A percentile compares a stretch with the other conserved stretches of the same genome.
These are phyloP conservation scores for Pistacia atlantica DNA, from an alignment of 345 rosid species.

Conservation along the genomic window DNA sequence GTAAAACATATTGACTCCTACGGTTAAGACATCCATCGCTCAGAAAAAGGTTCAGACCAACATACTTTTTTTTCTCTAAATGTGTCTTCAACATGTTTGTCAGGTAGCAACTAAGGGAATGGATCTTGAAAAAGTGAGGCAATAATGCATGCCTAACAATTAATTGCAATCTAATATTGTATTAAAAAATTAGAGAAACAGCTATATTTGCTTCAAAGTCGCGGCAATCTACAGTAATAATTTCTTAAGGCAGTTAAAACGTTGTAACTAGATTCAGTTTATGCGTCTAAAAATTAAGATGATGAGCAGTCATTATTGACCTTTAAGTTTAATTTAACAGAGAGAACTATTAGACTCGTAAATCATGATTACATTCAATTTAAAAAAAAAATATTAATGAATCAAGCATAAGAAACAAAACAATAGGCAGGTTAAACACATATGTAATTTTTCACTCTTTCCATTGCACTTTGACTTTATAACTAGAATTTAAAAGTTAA, in stretches of 20 bases:
- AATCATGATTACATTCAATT: not conserved
- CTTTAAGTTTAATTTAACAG: not conserved
- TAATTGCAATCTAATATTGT: not conserved
- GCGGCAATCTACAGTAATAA: not conserved
- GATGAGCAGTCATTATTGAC: slow-evolving; percentile 20
- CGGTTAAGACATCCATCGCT: not conserved
- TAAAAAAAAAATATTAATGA: not conserved
- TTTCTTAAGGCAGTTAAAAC: slow-evolving; percentile 7
- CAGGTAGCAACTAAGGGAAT: slow-evolving; percentile 28
- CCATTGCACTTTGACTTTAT: not conserved
- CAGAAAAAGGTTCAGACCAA: not conserved
- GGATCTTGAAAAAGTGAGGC: slow-evolving; percentile 23
- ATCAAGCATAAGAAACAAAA: slow-evolving; percentile 17
- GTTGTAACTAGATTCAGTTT: slow-evolving; percentile 7
- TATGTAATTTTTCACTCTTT: not conserved
- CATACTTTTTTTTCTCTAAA: not conserved
- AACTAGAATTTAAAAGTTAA: not conserved
- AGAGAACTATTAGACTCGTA: not conserved
- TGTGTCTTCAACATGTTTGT: slow-evolving; percentile 14
- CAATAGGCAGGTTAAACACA: not conserved
- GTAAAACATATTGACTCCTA: not conserved
- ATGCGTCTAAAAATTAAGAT: slow-evolving; percentile 6
- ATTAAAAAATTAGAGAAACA: not conserved
- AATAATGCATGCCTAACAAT: slow-evolving; percentile 7
- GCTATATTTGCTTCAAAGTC: slow-evolving; percentile 2